These are phyloP conservation scores for Colletotrichum trifolii DNA, from an alignment of 2,329 filamentous ascomycete species.

Conservation along the genomic window DNA sequence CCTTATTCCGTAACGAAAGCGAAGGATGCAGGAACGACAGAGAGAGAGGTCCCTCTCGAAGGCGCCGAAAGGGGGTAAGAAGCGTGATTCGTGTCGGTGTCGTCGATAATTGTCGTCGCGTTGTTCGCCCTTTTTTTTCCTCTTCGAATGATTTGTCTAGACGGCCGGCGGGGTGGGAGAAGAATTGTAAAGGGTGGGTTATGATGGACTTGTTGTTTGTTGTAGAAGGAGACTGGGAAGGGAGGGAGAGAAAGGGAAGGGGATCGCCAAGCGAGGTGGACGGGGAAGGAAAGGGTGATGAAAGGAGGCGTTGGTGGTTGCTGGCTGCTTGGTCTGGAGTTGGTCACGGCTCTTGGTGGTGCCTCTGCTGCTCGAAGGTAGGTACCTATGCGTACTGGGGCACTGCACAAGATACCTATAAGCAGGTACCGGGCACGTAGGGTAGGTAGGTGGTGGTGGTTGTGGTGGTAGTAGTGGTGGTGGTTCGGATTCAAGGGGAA, in stretches of 20 bases:
- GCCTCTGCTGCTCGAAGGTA: background rate
- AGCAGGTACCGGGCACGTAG: no score
- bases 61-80: slow-evolving; percentile 18
- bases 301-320: slow-evolving; percentile 29
- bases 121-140: background rate
- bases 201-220: slow-evolving; percentile 30
- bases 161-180: slow-evolving; percentile 17
- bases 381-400: no score
- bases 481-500: slow-evolving; percentile 5
- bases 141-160: slow-evolving; percentile 18
- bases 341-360: slow-evolving; percentile 1
- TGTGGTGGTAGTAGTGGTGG: background rate
- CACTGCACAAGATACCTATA: no score
- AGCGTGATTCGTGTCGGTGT: slow-evolving; percentile 22
- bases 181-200: slow-evolving; percentile 16
- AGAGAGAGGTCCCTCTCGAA: slow-evolving; percentile 23
- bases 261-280: slow-evolving; percentile 33
- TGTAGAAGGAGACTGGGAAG: slow-evolving; percentile 23
- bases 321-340: background rate
- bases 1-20: slow-evolving; percentile 1
- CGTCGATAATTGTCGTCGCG: slow-evolving; percentile 12
- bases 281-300: slow-evolving; percentile 31
- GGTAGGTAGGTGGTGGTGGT: background rate
- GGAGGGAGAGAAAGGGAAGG: slow-evolving; percentile 27
- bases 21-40: slow-evolving; percentile 18